Evolutionary conservation across 2,329 filamentous ascomycete genomes (phyloP), one percentile per base, ranked within the genome.

Genomic region (Huntiella abstrusa): DNA sequence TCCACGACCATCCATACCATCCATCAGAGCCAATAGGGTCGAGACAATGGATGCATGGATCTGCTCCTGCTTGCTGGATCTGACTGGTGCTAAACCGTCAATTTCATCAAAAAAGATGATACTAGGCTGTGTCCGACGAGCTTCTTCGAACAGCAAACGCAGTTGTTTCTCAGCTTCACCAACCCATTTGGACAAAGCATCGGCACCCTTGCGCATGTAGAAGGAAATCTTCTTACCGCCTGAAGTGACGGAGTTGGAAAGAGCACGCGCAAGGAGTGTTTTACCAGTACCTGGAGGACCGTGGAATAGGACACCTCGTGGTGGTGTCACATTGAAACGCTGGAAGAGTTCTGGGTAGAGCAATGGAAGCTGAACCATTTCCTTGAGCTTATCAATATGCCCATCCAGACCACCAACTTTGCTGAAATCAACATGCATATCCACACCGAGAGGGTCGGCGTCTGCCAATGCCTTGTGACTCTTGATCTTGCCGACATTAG

Each of bases 51-150:
- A 96, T 4, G 91, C 86, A 62, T 98, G 91, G 50, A 96, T 96
- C 62, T 98, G 91, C 59, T 98, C 91, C 63, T 96, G 88, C 61
- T 96, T 96, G 62, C 88, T 95, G 10, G 91, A 96, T 55, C 91
- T 75, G 33, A 96, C 91, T 44, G 91, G 92, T 2, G 91, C 91
- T 52, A 98, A 70, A 47, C 91, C 91, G 63, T 98, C 91, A 54
- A 98, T 98, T 61, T 98, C 91, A 59, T 98, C 91, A 41, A 65
- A 65, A 67, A 98, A 98, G 60, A 98, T 98, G 62, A 98, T 98
- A 60, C 88, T 96, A 0, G 91, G 91, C 57, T 98, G 91, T 1
- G 82, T 96, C 60, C 86, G 91, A 51, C 88, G 75, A 12, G 91
- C 91, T 62, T 98, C 91, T 55, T 96, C 91, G 53, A 98, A 98